phyloP scores from a whole-genome alignment of 768 basidiomycete species.

The Clavulina sp. region DNA sequence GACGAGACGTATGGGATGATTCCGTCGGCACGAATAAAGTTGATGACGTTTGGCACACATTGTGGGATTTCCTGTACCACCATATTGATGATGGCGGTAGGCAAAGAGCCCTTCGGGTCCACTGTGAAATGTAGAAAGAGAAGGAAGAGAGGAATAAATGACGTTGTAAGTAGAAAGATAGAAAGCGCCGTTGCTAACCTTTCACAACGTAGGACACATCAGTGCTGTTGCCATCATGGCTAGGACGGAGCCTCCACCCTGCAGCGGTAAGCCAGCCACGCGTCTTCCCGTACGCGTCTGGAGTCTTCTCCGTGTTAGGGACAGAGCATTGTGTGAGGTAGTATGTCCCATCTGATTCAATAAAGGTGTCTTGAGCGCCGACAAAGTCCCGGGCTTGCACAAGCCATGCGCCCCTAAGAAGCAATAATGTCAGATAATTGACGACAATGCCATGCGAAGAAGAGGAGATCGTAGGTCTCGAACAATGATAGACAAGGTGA shows the following conservation, averaged over 20 bases:
- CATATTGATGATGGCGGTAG: slow-evolving; percentile 2
- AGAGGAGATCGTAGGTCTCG: neutral
- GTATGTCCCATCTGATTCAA: slow-evolving; percentile 7
- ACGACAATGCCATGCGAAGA: neutral
- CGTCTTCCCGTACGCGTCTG: slow-evolving; percentile 7
- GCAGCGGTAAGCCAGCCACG: slow-evolving; percentile 12
- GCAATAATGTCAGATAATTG: neutral
- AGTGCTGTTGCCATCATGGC: slow-evolving; percentile 2
- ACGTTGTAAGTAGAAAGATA: neutral
- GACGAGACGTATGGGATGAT: neutral
- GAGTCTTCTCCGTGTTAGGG: slow-evolving; percentile 3
- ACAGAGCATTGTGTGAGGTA: slow-evolving; percentile 11
- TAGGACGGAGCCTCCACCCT: slow-evolving; percentile 6
- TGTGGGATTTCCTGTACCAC: slow-evolving; percentile 7
- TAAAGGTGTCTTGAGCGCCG: slow-evolving; percentile 7
- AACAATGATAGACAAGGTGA: no score
- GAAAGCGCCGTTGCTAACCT: slow-evolving; percentile 5
- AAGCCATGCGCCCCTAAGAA: slow-evolving; percentile 8
- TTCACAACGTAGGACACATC: slow-evolving; percentile 10
- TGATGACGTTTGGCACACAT: slow-evolving; percentile 2
- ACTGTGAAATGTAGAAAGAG: neutral
- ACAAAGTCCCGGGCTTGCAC: slow-evolving; percentile 10
- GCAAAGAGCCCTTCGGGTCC: slow-evolving; percentile 11
- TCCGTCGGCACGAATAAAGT: slow-evolving; percentile 3
- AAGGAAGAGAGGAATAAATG: neutral